A percentile compares a stretch with the other conserved stretches of the same genome.
Evolutionary conservation across 257 asterid genomes (phyloP).

Genomic region (Salvia miltiorrhiza): DNA sequence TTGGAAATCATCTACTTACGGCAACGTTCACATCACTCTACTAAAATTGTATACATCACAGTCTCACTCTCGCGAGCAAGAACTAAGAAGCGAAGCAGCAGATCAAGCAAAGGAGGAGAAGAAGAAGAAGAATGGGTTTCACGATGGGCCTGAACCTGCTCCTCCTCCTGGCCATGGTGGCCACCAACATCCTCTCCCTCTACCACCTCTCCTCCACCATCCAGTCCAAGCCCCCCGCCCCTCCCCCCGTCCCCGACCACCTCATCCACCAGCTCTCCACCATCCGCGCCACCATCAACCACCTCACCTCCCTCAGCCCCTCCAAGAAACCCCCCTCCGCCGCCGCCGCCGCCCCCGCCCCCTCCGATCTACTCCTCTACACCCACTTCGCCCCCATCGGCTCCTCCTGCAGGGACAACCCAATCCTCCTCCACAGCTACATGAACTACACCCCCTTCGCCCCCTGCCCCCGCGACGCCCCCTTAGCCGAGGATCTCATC

Average conservation of each 20-base stretch:
- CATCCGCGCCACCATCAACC: conserved; percentile 93
- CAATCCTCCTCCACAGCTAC: conserved; percentile 66
- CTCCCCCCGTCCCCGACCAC: conserved; percentile 82
- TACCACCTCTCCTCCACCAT: conserved; percentile 95
- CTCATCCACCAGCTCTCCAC: conserved; percentile 93
- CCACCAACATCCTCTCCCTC: conserved; percentile 92
- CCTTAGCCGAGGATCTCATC: conserved; percentile 68
- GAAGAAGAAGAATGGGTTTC: conserved; percentile 48
- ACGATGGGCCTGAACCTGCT: conserved; percentile 84
- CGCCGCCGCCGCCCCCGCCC: conserved; percentile 41
- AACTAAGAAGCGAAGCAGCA: not conserved
- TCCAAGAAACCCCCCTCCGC: conserved; percentile 28
- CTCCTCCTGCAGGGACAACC: conserved; percentile 80
- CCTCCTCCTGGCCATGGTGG: conserved; percentile 88
- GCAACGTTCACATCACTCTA: too few relatives aligned
- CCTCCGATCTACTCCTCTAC: conserved; percentile 85
- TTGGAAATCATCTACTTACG: too few relatives aligned
- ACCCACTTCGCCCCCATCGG: conserved; percentile 81
- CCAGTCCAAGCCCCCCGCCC: conserved; percentile 51
- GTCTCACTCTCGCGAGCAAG: not conserved
- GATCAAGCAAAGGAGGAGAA: not conserved
- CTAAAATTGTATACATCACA: too few relatives aligned
- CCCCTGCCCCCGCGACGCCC: conserved; percentile 67
- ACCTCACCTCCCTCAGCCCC: conserved; percentile 79
- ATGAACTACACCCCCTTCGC: conserved; percentile 87